Evolutionary conservation across 1,284 basidiomycete genomes (phyloP).

Genomic region (Cutaneotrichosporon sp.): DNA sequence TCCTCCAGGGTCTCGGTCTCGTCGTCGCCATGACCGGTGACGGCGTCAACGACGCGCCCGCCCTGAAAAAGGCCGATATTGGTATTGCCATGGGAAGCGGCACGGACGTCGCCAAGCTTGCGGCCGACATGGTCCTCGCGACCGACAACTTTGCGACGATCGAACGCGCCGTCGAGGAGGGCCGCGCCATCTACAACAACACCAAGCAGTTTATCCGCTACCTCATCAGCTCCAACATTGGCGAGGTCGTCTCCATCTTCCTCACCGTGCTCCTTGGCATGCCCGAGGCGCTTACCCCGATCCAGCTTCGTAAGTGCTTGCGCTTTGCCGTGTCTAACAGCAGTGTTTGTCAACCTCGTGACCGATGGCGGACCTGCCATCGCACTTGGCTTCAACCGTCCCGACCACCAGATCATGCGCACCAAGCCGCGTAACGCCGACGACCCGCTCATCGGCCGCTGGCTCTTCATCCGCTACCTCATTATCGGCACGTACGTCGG

Average conservation of each 20-base stretch:
- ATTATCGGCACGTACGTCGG: constrained; percentile 92
- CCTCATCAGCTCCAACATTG: constrained; percentile 88
- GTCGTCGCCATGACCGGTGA: constrained; percentile 99
- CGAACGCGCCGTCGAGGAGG: constrained; percentile 92
- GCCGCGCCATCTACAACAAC: constrained; percentile 96
- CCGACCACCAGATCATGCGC: constrained; percentile 93
- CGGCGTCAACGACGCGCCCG: constrained; percentile 95
- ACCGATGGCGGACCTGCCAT: constrained; percentile 89
- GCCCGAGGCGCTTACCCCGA: constrained; percentile 96
- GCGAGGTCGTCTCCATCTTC: constrained; percentile 97
- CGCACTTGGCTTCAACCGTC: constrained; percentile 96
- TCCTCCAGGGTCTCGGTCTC: constrained; percentile 84
- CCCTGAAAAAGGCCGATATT: constrained; percentile 94
- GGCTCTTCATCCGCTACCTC: constrained; percentile 94
- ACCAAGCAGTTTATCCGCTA: constrained; percentile 79
- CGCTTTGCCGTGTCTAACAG: neutral
- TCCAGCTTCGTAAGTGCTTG: constrained; percentile 60
- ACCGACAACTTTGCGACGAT: constrained; percentile 68
- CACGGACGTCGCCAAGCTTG: constrained; percentile 96
- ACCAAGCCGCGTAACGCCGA: constrained; percentile 79
- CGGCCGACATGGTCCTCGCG: constrained; percentile 92
- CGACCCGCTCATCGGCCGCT: constrained; percentile 84
- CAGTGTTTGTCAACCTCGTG: constrained; percentile 90
- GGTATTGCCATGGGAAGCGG: constrained; percentile 99
- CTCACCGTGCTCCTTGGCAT: constrained; percentile 93